These are phyloP conservation scores for Boletellus emodensis DNA, from an alignment of 768 basidiomycete genomes.

Conservation along the genomic window DNA sequence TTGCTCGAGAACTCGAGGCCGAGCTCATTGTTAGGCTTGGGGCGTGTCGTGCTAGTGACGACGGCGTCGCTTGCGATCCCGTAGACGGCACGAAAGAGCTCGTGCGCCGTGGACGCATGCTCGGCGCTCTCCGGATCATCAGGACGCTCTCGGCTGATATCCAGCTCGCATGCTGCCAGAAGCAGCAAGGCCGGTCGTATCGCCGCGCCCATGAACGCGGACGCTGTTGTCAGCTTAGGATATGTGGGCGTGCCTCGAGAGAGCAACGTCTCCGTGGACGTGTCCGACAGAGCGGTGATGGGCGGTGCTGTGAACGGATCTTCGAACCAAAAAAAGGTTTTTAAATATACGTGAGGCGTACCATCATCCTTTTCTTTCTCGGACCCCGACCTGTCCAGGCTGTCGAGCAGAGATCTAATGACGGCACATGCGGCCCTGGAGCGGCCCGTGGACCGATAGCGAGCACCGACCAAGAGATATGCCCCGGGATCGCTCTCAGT, in stretches of 20 bases:
- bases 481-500: constrained; percentile 31
- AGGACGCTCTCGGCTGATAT: constrained; percentile 28
- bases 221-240: constrained; percentile 1
- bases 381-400: constrained; percentile 4
- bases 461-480: constrained; percentile 29
- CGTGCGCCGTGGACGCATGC: constrained; percentile 22
- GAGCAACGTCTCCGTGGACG: constrained; percentile 6
- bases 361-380: constrained; percentile 24
- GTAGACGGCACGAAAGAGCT: constrained; percentile 31
- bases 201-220: constrained; percentile 13
- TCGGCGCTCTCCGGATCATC: constrained; percentile 15
- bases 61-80: constrained; percentile 22
- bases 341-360: constrained; percentile 15
- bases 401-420: constrained; percentile 24
- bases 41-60: constrained; percentile 13
- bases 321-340: constrained; percentile 11
- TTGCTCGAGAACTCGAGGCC: constrained; percentile 31
- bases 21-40: constrained; percentile 18
- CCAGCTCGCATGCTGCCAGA: constrained; percentile 32
- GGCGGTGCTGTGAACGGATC: constrained; percentile 11
- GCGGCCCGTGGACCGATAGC: constrained; percentile 33
- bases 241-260: constrained; percentile 4
- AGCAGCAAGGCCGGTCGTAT: constrained; percentile 29
- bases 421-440: constrained; percentile 27
- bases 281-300: constrained; percentile 4